phyloP scores from a whole-genome alignment of 768 basidiomycete genomes.

The Tephrocybe sp. region DNA sequence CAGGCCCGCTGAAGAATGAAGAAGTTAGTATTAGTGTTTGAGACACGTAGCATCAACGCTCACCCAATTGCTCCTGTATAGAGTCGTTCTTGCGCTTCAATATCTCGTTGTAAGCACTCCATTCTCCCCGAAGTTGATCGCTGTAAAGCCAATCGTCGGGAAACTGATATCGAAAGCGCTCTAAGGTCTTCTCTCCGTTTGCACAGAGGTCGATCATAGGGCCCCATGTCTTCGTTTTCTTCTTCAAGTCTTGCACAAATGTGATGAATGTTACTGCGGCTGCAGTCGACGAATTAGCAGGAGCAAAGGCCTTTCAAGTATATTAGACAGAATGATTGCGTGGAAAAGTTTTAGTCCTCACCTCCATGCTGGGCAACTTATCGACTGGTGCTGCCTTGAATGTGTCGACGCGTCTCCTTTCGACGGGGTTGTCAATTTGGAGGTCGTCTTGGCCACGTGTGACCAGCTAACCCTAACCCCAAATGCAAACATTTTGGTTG shows the following conservation, averaged over 20 bases:
- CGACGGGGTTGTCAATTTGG: slow-evolving; percentile 7
- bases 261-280: slow-evolving; percentile 99
- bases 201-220: slow-evolving; percentile 95
- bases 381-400: slow-evolving; percentile 6
- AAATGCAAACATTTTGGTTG: slow-evolving; percentile 16
- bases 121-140: slow-evolving; percentile 95
- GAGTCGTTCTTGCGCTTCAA: slow-evolving; percentile 96
- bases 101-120: slow-evolving; percentile 98
- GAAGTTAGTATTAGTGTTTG: not conserved
- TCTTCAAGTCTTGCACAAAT: slow-evolving; percentile 98
- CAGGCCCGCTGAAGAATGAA: slow-evolving; percentile 66
- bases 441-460: slow-evolving; percentile 22
- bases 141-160: slow-evolving; percentile 97
- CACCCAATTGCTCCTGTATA: slow-evolving; percentile 97
- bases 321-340: slow-evolving; percentile 9
- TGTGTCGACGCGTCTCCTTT: slow-evolving; percentile 24
- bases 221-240: slow-evolving; percentile 94
- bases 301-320: slow-evolving; percentile 54
- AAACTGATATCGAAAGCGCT: slow-evolving; percentile 96
- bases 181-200: slow-evolving; percentile 94
- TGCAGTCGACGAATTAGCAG: slow-evolving; percentile 89
- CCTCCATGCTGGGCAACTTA: slow-evolving; percentile 26
- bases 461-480: slow-evolving; percentile 18
- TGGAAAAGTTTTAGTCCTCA: slow-evolving; percentile 9
- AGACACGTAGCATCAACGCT: slow-evolving; percentile 19